phyloP scores from a whole-genome alignment of 805 yeast species.

The Nakazawaea siamensis region DNA sequence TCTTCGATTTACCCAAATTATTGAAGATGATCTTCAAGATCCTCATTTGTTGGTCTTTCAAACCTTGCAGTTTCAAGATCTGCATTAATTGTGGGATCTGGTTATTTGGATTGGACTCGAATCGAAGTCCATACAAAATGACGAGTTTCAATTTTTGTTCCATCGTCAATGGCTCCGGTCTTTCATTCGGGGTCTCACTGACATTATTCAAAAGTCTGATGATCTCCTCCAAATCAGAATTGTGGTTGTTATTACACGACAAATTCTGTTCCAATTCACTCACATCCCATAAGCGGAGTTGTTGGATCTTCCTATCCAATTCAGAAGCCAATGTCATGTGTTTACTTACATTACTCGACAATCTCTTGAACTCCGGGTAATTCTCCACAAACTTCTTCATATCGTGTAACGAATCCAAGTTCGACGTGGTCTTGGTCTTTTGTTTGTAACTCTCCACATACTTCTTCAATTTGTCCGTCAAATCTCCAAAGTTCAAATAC shows the following conservation, averaged over 20 bases:
- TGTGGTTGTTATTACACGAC: conserved; percentile 53
- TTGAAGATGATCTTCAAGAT: conserved; percentile 38
- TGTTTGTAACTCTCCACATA: conserved; percentile 77
- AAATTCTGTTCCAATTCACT: conserved; percentile 88
- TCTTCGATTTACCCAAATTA: conserved; percentile 32
- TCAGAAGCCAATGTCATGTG: conserved; percentile 89
- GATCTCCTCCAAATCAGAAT: conserved; percentile 47
- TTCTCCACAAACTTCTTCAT: conserved; percentile 87
- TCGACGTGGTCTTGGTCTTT: conserved; percentile 67
- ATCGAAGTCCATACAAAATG: conserved; percentile 65
- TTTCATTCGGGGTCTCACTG: conserved; percentile 16
- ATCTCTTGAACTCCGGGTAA: conserved; percentile 86
- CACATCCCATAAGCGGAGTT: conserved; percentile 65
- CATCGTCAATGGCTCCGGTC: conserved; percentile 28
- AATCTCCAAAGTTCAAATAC: conserved; percentile 90
- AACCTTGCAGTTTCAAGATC: conserved; percentile 27
- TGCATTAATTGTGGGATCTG: conserved; percentile 30
- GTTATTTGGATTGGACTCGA: conserved; percentile 43
- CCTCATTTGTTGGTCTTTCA: conserved; percentile 27
- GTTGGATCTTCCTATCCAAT: conserved; percentile 64
- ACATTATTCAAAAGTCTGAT: conserved; percentile 37
- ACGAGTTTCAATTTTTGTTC: conserved; percentile 63
- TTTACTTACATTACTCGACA: conserved; percentile 82
- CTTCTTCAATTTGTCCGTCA: conserved; percentile 79
- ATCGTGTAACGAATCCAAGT: conserved; percentile 74